Evolutionary conservation across 2,329 filamentous ascomycete species (phyloP).

Genomic region (Escovopsis sp.): DNA sequence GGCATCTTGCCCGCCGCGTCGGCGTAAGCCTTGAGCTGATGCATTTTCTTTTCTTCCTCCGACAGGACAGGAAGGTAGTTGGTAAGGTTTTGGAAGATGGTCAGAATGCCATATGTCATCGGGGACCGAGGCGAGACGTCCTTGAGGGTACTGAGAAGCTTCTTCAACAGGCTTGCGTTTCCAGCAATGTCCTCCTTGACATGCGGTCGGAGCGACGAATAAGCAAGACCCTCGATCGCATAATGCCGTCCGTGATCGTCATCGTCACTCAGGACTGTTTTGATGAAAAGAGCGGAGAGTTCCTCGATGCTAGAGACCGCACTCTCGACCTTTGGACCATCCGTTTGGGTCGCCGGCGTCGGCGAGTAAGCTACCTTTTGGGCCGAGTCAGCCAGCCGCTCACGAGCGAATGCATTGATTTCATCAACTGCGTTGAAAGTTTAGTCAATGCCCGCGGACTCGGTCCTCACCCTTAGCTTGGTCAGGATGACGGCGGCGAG

Average conservation of each 20-base stretch:
- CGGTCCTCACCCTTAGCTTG: conserved; percentile 44
- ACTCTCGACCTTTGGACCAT: conserved; percentile 31
- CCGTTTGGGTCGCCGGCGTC: conserved; percentile 22
- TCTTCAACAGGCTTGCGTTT: conserved; percentile 53
- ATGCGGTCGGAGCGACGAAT: conserved; percentile 71
- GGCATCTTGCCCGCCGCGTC: conserved; percentile 60
- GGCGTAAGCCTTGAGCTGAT: conserved; percentile 86
- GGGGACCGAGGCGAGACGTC: conserved; percentile 49
- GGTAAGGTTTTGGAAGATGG: conserved; percentile 74
- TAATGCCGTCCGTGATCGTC: conserved; percentile 47
- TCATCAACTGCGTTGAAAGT: not conserved
- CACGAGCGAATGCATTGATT: conserved; percentile 14
- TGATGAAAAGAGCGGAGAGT: conserved; percentile 48
- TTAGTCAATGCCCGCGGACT: not conserved
- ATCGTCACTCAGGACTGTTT: conserved; percentile 44
- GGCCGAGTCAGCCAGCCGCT: conserved; percentile 34
- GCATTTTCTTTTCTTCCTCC: conserved; percentile 86
- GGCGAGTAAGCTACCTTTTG: conserved; percentile 42
- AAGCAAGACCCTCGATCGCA: conserved; percentile 82
- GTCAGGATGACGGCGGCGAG: conserved; percentile 62
- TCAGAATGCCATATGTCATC: conserved; percentile 71
- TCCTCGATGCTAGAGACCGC: conserved; percentile 50
- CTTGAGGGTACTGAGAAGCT: conserved; percentile 49
- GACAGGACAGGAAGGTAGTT: conserved; percentile 62
- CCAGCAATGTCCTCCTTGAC: conserved; percentile 69